Evolutionary conservation across 805 yeast species (phyloP).

Genomic region (Lachancea quebecensis): DNA sequence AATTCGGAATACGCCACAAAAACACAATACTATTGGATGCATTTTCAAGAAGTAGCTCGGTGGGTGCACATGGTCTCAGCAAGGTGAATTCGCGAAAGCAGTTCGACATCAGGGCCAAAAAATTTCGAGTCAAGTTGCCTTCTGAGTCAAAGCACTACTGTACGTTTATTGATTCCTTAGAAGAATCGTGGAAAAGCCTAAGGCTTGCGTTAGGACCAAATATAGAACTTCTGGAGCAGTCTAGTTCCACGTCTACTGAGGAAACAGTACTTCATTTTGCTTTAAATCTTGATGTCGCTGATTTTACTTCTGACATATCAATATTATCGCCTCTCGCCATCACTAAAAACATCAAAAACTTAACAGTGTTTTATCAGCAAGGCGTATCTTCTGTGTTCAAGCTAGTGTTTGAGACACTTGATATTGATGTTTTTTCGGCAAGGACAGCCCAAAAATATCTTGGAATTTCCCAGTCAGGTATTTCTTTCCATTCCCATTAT

Average conservation of each 20-base stretch:
- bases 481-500: not conserved
- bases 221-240: too few relatives aligned
- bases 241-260: not conserved
- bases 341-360: not conserved
- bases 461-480: conserved; percentile 3
- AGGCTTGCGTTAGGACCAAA: not conserved
- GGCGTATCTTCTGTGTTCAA: not conserved
- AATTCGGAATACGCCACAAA: conserved; percentile 1
- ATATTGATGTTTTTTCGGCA: not conserved
- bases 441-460: not conserved
- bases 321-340: conserved; percentile 2
- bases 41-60: conserved; percentile 2
- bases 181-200: not conserved
- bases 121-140: conserved; percentile 1
- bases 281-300: not conserved
- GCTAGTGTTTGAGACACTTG: not conserved
- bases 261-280: not conserved
- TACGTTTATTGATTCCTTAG: not conserved
- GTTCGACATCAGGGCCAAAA: not conserved
- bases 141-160: not conserved
- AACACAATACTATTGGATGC: conserved; percentile 1
- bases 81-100: not conserved
- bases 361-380: not conserved
- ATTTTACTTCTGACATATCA: conserved; percentile 1
- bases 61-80: not conserved